These are phyloP conservation scores for Ustilago bromivora DNA, from an alignment of 1,284 basidiomycete species.

Conservation along the genomic window DNA sequence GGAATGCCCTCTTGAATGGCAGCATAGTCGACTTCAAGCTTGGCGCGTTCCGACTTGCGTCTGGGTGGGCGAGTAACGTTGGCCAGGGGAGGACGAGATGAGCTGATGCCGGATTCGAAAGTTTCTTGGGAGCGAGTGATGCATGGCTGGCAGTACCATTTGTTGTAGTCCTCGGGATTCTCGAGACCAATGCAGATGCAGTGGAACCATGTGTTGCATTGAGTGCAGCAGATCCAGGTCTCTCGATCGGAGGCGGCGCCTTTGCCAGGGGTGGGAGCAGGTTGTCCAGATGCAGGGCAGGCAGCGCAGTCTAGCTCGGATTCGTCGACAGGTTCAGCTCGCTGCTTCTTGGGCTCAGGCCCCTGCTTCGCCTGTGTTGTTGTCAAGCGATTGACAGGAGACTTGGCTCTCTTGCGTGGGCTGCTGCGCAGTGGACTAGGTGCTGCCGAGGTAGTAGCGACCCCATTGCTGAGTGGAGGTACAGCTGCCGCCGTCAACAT, in stretches of 20 bases:
- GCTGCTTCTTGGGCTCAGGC: slow-evolving; percentile 22
- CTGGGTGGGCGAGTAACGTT: slow-evolving; percentile 44
- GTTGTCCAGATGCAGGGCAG: slow-evolving; percentile 33
- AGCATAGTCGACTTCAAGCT: slow-evolving; percentile 56
- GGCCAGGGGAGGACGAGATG: slow-evolving; percentile 21
- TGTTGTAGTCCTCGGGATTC: slow-evolving; percentile 51
- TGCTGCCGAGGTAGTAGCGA: slow-evolving; percentile 5
- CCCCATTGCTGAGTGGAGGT: background rate
- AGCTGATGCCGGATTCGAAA: slow-evolving; percentile 27
- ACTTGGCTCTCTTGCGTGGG: slow-evolving; percentile 34
- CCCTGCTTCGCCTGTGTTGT: background rate
- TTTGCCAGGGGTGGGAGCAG: slow-evolving; percentile 37
- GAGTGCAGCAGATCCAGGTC: slow-evolving; percentile 60
- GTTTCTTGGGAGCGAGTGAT: slow-evolving; percentile 23
- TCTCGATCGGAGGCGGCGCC: slow-evolving; percentile 48
- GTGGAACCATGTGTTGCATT: slow-evolving; percentile 61
- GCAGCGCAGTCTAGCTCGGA: slow-evolving; percentile 52
- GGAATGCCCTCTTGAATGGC: slow-evolving; percentile 62
- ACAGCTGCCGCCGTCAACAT: slow-evolving; percentile 29
- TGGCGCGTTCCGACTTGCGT: slow-evolving; percentile 47
- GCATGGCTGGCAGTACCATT: slow-evolving; percentile 60
- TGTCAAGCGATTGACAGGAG: slow-evolving; percentile 1
- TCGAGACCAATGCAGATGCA: slow-evolving; percentile 52
- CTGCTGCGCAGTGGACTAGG: slow-evolving; percentile 29
- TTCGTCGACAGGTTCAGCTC: slow-evolving; percentile 40